Evolutionary conservation across 23 red algal genomes (phyloP).

Genomic region (Gracilaria caudata): DNA sequence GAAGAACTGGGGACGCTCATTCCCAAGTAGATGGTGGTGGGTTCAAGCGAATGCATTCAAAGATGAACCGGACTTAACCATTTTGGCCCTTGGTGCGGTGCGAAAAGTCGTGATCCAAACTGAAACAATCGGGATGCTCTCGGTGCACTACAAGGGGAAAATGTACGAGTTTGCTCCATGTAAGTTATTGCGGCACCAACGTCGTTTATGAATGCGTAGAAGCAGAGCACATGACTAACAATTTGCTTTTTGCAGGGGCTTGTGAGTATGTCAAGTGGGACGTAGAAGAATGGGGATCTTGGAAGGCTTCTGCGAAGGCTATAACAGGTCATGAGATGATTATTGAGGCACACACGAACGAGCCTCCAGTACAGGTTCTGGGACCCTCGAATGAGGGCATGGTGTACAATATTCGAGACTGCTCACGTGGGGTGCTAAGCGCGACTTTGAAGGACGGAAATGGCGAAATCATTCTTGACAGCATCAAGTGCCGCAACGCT

Average conservation of each 20-base stretch:
- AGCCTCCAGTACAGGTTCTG: slow-evolving; percentile 27
- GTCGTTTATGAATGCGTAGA: neutral
- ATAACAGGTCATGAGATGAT: slow-evolving; percentile 26
- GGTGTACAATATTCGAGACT: slow-evolving; percentile 61
- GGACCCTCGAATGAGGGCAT: slow-evolving; percentile 53
- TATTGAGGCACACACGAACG: slow-evolving; percentile 32
- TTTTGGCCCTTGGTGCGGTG: slow-evolving; percentile 68
- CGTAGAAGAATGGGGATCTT: slow-evolving; percentile 58
- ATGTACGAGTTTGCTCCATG: slow-evolving; percentile 87
- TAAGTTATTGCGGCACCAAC: neutral
- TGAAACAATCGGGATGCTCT: slow-evolving; percentile 74
- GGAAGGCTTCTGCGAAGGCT: slow-evolving; percentile 44
- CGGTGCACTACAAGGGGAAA: slow-evolving; percentile 61
- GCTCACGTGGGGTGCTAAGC: slow-evolving; percentile 12
- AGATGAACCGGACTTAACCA: slow-evolving; percentile 54
- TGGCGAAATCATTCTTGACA: slow-evolving; percentile 29
- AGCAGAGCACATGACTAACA: neutral
- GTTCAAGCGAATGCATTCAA: slow-evolving; percentile 73
- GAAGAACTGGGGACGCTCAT: slow-evolving; percentile 97
- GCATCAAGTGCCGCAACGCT: slow-evolving; percentile 22
- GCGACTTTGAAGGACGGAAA: slow-evolving; percentile 5
- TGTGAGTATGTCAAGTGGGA: slow-evolving; percentile 36
- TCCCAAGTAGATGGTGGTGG: slow-evolving; percentile 93
- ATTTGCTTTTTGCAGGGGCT: neutral
- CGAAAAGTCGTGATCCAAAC: slow-evolving; percentile 31